phyloP scores from a whole-genome alignment of 2,329 filamentous ascomycete species.

The Monosporascus sp. region DNA sequence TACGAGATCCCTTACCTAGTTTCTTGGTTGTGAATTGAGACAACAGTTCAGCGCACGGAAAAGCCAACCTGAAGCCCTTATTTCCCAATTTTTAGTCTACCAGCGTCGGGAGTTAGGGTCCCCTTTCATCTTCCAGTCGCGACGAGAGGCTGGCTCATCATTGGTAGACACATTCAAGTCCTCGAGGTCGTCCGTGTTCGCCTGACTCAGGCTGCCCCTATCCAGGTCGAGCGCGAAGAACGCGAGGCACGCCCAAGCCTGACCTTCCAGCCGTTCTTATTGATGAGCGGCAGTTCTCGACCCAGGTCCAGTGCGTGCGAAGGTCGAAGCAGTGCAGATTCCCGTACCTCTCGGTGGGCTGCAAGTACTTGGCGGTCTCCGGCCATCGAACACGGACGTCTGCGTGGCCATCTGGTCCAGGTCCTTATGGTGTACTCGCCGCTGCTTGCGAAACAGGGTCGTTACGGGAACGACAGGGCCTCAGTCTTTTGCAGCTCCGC shows the following conservation, averaged over 20 bases:
- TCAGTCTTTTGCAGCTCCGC: conserved; percentile 15
- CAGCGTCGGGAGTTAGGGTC: no score
- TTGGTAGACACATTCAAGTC: conserved; percentile 30
- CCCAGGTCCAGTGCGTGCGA: conserved; percentile 24
- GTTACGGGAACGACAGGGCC: conserved; percentile 16
- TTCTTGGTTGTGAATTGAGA: no score
- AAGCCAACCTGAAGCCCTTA: no score
- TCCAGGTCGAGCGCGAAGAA: conserved; percentile 49
- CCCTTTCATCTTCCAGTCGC: no score
- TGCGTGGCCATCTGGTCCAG: conserved; percentile 31
- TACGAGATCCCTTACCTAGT: no score
- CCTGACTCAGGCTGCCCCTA: conserved; percentile 36
- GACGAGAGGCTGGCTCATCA: conserved; percentile 4
- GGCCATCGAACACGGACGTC: conserved; percentile 37
- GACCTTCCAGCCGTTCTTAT: conserved; percentile 45
- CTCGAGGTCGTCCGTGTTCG: conserved; percentile 26
- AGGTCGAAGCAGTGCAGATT: conserved; percentile 26
- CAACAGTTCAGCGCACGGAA: no score
- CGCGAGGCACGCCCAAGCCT: conserved; percentile 48
- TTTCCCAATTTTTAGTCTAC: neutral
- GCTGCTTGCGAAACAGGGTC: conserved; percentile 16
- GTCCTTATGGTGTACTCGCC: conserved; percentile 2
- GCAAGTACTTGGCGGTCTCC: conserved; percentile 31
- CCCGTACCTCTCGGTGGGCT: conserved; percentile 24
- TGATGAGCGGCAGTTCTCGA: conserved; percentile 18